Percentiles rank a stretch among this genome's conserved stretches.
Conservation (phyloP, 257 asterid species). For the Vinca minor region DNA sequence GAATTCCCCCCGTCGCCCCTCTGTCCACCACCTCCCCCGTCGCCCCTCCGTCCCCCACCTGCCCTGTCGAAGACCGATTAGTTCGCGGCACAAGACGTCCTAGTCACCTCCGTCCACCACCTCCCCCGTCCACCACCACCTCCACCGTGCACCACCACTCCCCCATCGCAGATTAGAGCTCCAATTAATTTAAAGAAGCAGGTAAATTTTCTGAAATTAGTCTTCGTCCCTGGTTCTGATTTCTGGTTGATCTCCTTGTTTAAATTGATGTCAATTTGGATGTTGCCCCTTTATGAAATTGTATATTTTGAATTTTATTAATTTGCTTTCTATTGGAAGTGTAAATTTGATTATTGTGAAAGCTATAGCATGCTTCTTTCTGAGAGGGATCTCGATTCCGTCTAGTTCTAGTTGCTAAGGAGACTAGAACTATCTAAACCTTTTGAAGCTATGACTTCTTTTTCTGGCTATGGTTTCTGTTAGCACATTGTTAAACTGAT, state of each 20-base stretch:
- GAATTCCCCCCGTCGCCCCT: too few species aligned
- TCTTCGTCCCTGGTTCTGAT: too few species aligned
- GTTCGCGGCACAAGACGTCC: too few species aligned
- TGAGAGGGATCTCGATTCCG: not conserved
- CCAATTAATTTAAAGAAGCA: too few species aligned
- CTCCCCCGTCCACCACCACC: too few species aligned
- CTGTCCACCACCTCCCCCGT: too few species aligned
- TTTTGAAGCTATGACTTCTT: not conserved
- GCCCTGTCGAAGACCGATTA: too few species aligned
- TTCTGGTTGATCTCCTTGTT: conserved; percentile 1
- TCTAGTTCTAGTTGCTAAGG: not conserved
- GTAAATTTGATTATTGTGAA: not conserved
- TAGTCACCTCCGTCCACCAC: too few species aligned
- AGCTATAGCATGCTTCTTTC: not conserved
- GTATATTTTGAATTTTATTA: not conserved
- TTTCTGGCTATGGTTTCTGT: not conserved
- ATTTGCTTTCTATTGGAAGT: not conserved
- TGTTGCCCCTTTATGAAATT: not conserved
- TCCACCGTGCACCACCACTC: too few species aligned
- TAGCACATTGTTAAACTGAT: not conserved
- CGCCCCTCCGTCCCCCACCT: too few species aligned
- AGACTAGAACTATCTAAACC: not conserved
- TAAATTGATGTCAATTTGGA: not conserved
- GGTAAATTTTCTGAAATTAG: too few species aligned
- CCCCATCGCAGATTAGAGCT: too few species aligned